phyloP scores from a whole-genome alignment of 2,329 filamentous ascomycete species.

The Fonsecaea pugnacius region DNA sequence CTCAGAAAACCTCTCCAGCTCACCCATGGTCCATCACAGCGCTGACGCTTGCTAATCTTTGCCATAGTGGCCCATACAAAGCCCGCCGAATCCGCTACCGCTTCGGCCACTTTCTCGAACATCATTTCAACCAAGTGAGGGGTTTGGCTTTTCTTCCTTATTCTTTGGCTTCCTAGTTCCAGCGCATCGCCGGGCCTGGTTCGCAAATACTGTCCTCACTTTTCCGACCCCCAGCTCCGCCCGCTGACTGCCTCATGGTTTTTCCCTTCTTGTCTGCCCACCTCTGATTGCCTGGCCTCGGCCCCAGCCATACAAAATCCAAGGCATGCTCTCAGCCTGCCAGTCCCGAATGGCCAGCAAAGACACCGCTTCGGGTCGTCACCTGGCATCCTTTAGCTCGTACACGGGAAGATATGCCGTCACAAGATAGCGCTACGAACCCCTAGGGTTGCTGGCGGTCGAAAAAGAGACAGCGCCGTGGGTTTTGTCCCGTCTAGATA shows the following conservation, averaged over 20 bases:
- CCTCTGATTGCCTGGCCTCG: constrained; percentile 13
- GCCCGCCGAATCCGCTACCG: constrained; percentile 22
- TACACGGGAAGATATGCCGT: constrained; percentile 23
- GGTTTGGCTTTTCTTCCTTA: constrained; percentile 27
- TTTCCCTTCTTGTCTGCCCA: constrained; percentile 7
- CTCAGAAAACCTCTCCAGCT: constrained; percentile 23
- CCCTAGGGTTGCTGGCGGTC: constrained; percentile 4
- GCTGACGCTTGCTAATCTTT: constrained; percentile 32
- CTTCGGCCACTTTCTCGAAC: constrained; percentile 22
- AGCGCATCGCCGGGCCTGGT: constrained; percentile 32
- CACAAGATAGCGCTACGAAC: constrained; percentile 29
- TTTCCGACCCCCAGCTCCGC: constrained; percentile 25
- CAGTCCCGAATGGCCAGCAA: constrained; percentile 13
- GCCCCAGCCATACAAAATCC: constrained; percentile 16
- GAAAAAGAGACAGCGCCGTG: constrained; percentile 11
- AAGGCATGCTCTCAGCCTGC: constrained; percentile 15
- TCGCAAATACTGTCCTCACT: constrained; percentile 30
- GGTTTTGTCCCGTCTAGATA: background rate
- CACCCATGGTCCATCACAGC: constrained; percentile 15
- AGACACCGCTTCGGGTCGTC: constrained; percentile 27
- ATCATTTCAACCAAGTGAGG: constrained; percentile 26
- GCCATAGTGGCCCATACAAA: constrained; percentile 27
- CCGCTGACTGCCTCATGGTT: constrained; percentile 27
- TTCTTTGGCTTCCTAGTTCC: constrained; percentile 23
- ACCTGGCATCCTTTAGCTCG: constrained; percentile 24